Base-by-base conservation (phyloP, 2,329 filamentous ascomycete species). In the Sordariomycetes sp. region DNA sequence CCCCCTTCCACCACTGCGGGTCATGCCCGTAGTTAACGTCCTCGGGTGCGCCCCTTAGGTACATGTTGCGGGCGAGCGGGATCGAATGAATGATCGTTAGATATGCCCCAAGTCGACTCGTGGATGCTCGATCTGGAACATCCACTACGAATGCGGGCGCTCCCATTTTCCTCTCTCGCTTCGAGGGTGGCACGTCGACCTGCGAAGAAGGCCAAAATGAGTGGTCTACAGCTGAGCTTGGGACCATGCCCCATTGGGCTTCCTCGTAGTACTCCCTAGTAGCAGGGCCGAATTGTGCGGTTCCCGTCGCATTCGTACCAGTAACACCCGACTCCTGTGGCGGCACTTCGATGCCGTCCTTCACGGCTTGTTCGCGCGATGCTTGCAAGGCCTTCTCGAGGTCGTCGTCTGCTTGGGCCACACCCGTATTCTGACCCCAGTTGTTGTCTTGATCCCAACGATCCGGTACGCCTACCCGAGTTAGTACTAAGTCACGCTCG, bases 1-100 rank as follows among this genome's bases (percentile, higher is more conserved):
- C 59, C 4, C 76, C 75, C 40, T 64, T 68, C 76, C 76, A 81
- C 76, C 76, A 81, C 39, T 73, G 66, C 10, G 56, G 57, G 41
- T 72, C 63, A 42, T 68, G 61, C 1, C 75, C 74, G 41, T 79
- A 80, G 21, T 57, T 63, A 2, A 54, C 45, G 3, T 63, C 54
- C 5, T 62, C 50, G 4, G 48, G 35, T 2, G 65, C 65, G 8
- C 53, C 56, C 17, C 55, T 49, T 3, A 80, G 58, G 3, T 79
- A 59, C 3, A 68, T 55, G 42, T 79, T 78, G 34, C 75, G 65
- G 1, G 64, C 64, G 1, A 74, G 51, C 2, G 76, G 75, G 17
- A 81, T 79, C 36, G 70, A 61, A 44, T 79, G 70, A 25, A 73
- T 61, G 7, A 80, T 72, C 5, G 74, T 75, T 10, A 81, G 43